A percentile compares a stretch with the other conserved stretches of the same genome.
These are phyloP conservation scores for Rhexocercosporidium sp. DNA, from an alignment of 2,329 filamentous ascomycete genomes.

Conservation along the genomic window DNA sequence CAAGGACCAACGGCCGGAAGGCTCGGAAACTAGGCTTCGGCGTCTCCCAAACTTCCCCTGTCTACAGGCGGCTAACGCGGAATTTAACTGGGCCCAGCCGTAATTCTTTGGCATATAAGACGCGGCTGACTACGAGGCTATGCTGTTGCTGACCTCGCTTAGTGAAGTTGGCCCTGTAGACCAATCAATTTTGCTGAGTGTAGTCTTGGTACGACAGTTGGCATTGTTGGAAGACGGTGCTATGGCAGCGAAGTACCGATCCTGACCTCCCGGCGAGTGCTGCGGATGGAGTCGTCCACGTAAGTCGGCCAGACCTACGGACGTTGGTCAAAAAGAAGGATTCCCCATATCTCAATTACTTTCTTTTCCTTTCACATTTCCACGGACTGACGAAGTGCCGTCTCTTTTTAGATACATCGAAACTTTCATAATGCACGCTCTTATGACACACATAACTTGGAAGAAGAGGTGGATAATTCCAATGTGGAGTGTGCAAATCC, in stretches of 20 bases:
- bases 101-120: not conserved
- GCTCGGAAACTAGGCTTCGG: not conserved
- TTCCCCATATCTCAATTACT: not conserved
- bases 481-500: slow-evolving; percentile 8
- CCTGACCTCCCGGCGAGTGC: not conserved
- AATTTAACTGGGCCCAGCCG: not conserved
- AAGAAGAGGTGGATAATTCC: slow-evolving; percentile 11
- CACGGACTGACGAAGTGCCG: not conserved
- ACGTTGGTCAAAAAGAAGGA: slow-evolving; percentile 1
- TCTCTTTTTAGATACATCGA: not conserved
- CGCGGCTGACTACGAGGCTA: slow-evolving; percentile 6
- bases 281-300: not conserved
- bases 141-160: slow-evolving; percentile 4
- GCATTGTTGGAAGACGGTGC: not conserved
- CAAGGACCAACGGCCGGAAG: not conserved
- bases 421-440: not conserved
- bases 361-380: not conserved
- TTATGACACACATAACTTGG: not conserved
- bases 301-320: not conserved
- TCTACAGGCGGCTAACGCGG: not conserved
- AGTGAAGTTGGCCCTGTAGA: not conserved
- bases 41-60: not conserved
- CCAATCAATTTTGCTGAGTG: slow-evolving; percentile 2
- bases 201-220: slow-evolving; percentile 1
- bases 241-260: not conserved